Base-by-base conservation (phyloP, 2,329 filamentous ascomycete species). In the Cercospora beticola region DNA sequence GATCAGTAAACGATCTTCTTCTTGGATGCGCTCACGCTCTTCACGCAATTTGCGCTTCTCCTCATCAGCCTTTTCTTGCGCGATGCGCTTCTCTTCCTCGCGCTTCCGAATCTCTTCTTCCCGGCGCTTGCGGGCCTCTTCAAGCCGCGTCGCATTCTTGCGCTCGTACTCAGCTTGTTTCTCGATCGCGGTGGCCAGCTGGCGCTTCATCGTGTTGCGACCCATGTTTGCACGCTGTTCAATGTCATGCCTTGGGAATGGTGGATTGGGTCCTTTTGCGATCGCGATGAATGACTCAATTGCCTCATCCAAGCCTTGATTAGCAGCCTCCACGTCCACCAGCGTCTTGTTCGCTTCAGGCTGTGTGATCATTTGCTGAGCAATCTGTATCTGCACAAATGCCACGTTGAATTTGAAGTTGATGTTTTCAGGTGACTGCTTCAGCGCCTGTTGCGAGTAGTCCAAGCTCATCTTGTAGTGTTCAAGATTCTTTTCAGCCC, bases 211-310 rank as follows among this genome's bases (percentile, higher is more conserved):
- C 0, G 96, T 99, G 79, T 97, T 97, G 69, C 91, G 90, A 72
- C 93, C 94, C 95, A 99, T 99, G 84, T 92, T 97, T 54, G 95
- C 94, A 77, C 96, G 93, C 81, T 96, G 92, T 79, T 98, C 94
- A 40, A 99, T 88, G 74, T 97, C 93, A 69, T 91, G 87, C 74
- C 92, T 90, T 6, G 94, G 95, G 80, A 97, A 99, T 0, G 95
- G 96, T 4, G 95, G 88, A 69, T 86, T 86, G 66, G 88, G 88
- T 40, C 83, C 83, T 72, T 86, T 70, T 0, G 88, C 87, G 63
- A 91, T 86, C 21, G 82, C 83, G 40, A 82, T 83, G 69, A 91
- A 88, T 9, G 86, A 82, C 62, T 90, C 89, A 73, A 98, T 97
- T 14, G 95, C 94, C 71, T 91, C 87, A 71, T 97, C 93, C 1